phyloP scores from a whole-genome alignment of 2,329 filamentous ascomycete species.

The Fusarium oxysporum region DNA sequence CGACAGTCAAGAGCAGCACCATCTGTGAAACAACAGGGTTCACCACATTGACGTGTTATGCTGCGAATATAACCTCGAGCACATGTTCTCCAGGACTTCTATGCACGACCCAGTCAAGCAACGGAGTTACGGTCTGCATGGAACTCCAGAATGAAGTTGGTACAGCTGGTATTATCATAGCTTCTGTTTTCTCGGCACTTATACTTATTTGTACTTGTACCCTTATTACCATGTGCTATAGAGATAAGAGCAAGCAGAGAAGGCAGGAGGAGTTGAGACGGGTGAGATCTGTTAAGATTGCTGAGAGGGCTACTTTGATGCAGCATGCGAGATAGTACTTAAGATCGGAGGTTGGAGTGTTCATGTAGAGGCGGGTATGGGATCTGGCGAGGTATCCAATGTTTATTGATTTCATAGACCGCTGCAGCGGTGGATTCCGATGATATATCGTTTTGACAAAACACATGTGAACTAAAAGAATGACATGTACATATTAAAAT shows the following conservation, averaged over 20 bases:
- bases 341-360: rapidly evolving
- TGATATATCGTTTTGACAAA: too few species aligned
- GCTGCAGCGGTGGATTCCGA: rapidly evolving
- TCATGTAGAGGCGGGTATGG: too few species aligned
- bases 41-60: background rate
- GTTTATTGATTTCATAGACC: background rate
- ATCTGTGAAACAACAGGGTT: background rate
- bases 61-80: background rate
- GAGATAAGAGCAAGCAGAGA: background rate
- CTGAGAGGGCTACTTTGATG: background rate
- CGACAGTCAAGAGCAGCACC: background rate
- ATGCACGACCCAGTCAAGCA: background rate
- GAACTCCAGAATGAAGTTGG: background rate
- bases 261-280: background rate
- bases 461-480: too few species aligned
- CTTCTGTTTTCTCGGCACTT: background rate
- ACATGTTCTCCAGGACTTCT: background rate
- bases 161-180: background rate
- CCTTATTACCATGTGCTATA: background rate
- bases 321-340: background rate
- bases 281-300: background rate
- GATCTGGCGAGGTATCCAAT: rapidly evolving
- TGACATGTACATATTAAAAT: rapidly evolving
- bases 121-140: background rate
- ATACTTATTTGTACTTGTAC: background rate